phyloP scores from a whole-genome alignment of 805 yeast species.

The Yamadazyma takamatsuzukensis region DNA sequence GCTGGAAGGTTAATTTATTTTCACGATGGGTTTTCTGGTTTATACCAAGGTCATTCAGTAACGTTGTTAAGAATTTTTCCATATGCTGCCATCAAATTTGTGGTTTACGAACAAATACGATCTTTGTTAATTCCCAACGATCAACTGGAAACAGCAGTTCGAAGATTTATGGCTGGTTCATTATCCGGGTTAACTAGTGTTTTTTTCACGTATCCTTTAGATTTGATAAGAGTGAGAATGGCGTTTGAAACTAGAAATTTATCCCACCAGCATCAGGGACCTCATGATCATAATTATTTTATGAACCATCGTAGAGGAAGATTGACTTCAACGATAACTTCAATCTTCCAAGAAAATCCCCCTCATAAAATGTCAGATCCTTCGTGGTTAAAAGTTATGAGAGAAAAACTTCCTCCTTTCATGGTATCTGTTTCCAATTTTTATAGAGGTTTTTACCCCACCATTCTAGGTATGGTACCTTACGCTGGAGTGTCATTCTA shows the following conservation, averaged over 20 bases:
- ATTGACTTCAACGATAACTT: slow-evolving; percentile 26
- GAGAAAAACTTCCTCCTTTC: slow-evolving; percentile 28
- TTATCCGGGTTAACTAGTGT: slow-evolving; percentile 86
- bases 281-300: slow-evolving; percentile 20
- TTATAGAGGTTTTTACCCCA: slow-evolving; percentile 92
- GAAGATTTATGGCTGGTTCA: slow-evolving; percentile 86
- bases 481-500: slow-evolving; percentile 97
- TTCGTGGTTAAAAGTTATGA: slow-evolving; percentile 31
- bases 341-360: slow-evolving; percentile 35
- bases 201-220: slow-evolving; percentile 87
- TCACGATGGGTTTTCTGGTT: slow-evolving; percentile 72
- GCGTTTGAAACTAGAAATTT: slow-evolving; percentile 74
- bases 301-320: slow-evolving; percentile 28
- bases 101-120: slow-evolving; percentile 91
- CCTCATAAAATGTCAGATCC: slow-evolving; percentile 33
- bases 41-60: slow-evolving; percentile 94
- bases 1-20: slow-evolving; percentile 68
- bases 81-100: slow-evolving; percentile 95
- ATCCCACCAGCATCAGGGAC: slow-evolving; percentile 18
- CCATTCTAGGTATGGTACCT: slow-evolving; percentile 93
- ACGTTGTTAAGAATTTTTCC: slow-evolving; percentile 90
- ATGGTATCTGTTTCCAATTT: slow-evolving; percentile 56
- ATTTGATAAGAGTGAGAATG: slow-evolving; percentile 81
- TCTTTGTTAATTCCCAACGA: slow-evolving; percentile 72
- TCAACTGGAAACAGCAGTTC: slow-evolving; percentile 69